These are phyloP conservation scores for Fusarium sp. DNA, from an alignment of 2,329 filamentous ascomycete genomes.

Conservation along the genomic window DNA sequence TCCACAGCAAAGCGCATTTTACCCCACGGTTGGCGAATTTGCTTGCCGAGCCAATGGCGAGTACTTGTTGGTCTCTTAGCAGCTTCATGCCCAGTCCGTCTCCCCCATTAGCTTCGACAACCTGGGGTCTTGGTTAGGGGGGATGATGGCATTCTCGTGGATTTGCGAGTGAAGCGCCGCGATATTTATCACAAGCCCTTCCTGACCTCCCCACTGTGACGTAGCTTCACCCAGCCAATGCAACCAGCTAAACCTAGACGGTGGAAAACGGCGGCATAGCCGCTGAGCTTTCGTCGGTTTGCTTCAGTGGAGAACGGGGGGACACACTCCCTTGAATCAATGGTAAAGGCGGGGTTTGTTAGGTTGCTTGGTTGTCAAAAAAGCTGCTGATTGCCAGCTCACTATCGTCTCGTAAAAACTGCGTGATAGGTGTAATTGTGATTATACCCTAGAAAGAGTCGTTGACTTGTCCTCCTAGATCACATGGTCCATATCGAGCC, in stretches of 20 bases:
- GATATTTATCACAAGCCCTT: not conserved
- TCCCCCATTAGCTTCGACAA: not conserved
- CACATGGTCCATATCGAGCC: slow-evolving; percentile 4
- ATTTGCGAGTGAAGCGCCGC: slow-evolving; percentile 8
- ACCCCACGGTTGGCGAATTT: not conserved
- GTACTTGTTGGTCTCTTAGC: not conserved
- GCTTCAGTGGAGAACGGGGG: slow-evolving; percentile 18
- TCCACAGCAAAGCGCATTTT: not conserved
- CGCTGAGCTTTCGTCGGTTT: slow-evolving; percentile 12
- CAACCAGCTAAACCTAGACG: slow-evolving; percentile 7
- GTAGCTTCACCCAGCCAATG: not conserved
- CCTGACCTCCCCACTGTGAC: slow-evolving; percentile 1
- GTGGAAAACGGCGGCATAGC: slow-evolving; percentile 30
- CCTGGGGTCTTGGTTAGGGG: not conserved
- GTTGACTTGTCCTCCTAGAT: not conserved
- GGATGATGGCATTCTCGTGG: not conserved
- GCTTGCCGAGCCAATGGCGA: not conserved
- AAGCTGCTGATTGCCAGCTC: not conserved
- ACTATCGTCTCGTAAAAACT: not conserved
- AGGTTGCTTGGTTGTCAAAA: not conserved
- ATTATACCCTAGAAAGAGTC: not conserved
- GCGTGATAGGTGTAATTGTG: not conserved
- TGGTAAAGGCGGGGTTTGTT: not conserved
- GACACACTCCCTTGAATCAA: not conserved
- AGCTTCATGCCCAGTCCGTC: not conserved